phyloP scores from a whole-genome alignment of 768 basidiomycete species.

The Russula foetens region DNA sequence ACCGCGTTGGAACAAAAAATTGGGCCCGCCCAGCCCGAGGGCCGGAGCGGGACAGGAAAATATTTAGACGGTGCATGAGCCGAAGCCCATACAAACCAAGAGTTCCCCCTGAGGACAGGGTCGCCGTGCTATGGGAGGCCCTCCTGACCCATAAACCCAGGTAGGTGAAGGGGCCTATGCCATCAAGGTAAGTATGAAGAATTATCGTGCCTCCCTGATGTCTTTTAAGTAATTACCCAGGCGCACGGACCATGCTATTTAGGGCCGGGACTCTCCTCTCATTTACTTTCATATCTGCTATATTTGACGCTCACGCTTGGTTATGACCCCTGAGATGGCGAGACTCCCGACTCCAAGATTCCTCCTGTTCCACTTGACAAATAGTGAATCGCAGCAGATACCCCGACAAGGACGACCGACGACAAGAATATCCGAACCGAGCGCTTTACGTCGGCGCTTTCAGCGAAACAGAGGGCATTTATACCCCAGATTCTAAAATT shows the following conservation, averaged over 20 bases:
- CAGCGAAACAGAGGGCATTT: no score
- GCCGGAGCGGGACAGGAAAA: conserved; percentile 66
- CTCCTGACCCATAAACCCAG: conserved; percentile 23
- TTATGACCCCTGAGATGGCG: no score
- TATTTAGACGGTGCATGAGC: conserved; percentile 75
- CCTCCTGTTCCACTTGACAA: no score
- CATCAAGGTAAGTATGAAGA: conserved; percentile 27
- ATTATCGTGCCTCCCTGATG: background rate
- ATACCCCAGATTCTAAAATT: no score
- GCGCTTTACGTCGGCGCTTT: no score
- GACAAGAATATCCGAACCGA: no score
- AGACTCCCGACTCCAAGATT: no score
- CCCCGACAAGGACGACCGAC: no score
- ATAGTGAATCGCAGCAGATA: no score
- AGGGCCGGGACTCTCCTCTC: conserved; percentile 8
- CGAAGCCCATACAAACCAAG: conserved; percentile 42
- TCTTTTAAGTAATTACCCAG: conserved; percentile 6
- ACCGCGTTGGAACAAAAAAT: conserved; percentile 21
- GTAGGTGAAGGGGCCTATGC: conserved; percentile 24
- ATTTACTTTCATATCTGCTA: no score
- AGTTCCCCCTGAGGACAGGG: conserved; percentile 24
- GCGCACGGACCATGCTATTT: conserved; percentile 22
- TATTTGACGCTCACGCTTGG: no score
- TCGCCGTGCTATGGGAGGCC: conserved; percentile 25
- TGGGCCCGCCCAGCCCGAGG: conserved; percentile 29